These are phyloP conservation scores for Arthrobotrys sphaeroides DNA, from an alignment of 2,329 filamentous ascomycete species.

Conservation along the genomic window DNA sequence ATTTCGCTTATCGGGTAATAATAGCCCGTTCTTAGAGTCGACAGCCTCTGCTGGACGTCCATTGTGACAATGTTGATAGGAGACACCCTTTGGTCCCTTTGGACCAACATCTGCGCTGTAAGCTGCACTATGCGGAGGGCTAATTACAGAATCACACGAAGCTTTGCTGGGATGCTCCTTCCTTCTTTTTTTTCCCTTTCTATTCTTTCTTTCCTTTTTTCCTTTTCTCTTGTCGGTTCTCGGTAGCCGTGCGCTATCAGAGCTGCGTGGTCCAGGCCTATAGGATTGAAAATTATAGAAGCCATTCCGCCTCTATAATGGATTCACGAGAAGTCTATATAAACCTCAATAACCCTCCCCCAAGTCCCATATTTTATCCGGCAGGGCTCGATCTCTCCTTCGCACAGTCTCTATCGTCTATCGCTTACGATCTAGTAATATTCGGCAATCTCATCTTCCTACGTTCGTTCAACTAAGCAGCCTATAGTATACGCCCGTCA, in stretches of 20 bases:
- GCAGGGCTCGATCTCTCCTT: conserved; percentile 35
- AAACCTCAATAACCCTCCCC: conserved; percentile 31
- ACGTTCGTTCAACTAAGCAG: conserved; percentile 16
- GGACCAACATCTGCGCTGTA: conserved; percentile 16
- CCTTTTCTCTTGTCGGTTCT: conserved; percentile 8
- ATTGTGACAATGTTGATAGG: conserved; percentile 26
- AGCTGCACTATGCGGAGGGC: conserved; percentile 10
- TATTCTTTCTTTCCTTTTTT: neutral
- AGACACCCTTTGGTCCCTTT: conserved; percentile 29
- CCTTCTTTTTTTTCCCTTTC: neutral
- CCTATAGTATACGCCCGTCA: neutral
- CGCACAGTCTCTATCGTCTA: conserved; percentile 31
- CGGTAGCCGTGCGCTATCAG: conserved; percentile 34
- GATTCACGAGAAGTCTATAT: conserved; percentile 41
- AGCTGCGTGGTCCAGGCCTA: conserved; percentile 17
- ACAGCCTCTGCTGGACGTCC: conserved; percentile 17
- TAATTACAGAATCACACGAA: conserved; percentile 45
- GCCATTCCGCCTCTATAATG: neutral
- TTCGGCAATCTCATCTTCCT: neutral
- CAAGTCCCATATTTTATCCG: conserved; percentile 14
- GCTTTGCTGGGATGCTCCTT: neutral
- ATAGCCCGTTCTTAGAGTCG: conserved; percentile 26
- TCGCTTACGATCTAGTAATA: conserved; percentile 8
- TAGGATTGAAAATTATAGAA: conserved; percentile 1
- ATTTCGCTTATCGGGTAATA: conserved; percentile 54